Evolutionary conservation across 768 basidiomycete species (phyloP).

Genomic region (Serendipita sp.): DNA sequence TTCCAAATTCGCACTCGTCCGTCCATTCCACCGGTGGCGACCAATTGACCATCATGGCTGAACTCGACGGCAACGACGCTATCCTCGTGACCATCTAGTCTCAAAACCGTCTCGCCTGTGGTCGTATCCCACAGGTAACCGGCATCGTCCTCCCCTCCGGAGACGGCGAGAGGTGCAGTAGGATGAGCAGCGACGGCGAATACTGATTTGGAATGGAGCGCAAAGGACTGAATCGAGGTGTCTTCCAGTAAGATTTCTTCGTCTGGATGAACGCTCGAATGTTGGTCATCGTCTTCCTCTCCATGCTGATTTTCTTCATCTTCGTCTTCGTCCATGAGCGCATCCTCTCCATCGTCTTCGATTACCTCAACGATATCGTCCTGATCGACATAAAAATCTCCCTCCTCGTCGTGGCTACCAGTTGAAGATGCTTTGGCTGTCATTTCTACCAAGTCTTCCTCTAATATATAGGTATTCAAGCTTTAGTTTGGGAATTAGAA

Average conservation of each 20-base stretch:
- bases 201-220: constrained; percentile 55
- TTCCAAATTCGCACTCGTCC: constrained; percentile 87
- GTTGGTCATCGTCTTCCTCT: constrained; percentile 46
- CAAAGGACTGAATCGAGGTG: constrained; percentile 56
- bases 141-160: constrained; percentile 89
- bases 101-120: constrained; percentile 63
- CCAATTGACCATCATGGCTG: constrained; percentile 80
- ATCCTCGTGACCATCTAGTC: constrained; percentile 84
- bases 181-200: constrained; percentile 80
- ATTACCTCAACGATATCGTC: constrained; percentile 16
- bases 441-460: constrained; percentile 1
- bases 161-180: constrained; percentile 61
- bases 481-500: neutral
- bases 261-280: constrained; percentile 5
- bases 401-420: constrained; percentile 12
- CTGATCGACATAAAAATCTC: constrained; percentile 25
- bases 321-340: constrained; percentile 44
- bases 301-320: constrained; percentile 34
- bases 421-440: constrained; percentile 4
- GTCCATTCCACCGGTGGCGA: constrained; percentile 97
- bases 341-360: constrained; percentile 40
- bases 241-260: constrained; percentile 27
- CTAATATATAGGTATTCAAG: too few relatives aligned
- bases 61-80: constrained; percentile 69
- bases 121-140: constrained; percentile 89